These are phyloP conservation scores for Protea cynaroides DNA, from an alignment of 164 flowering plant genomes.

Conservation along the genomic window DNA sequence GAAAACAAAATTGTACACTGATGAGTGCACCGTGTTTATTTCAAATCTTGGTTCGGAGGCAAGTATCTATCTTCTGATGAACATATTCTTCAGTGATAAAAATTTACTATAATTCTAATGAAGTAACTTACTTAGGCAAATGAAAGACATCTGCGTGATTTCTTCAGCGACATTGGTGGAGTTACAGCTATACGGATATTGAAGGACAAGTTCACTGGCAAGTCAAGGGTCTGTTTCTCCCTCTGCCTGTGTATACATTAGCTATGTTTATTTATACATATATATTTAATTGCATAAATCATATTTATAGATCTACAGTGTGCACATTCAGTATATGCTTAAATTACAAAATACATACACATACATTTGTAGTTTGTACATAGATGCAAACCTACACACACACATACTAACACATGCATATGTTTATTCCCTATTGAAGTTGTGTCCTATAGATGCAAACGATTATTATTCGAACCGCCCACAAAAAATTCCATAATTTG, in stretches of 20 bases:
- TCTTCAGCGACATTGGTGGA: conserved; percentile 89
- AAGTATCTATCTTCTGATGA: conserved; percentile 16
- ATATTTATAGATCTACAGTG: too few relatives aligned
- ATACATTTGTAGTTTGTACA: too few relatives aligned
- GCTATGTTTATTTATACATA: too few relatives aligned
- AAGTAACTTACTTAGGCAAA: conserved; percentile 46
- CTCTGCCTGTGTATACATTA: conserved; percentile 9
- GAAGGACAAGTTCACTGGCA: conserved; percentile 67
- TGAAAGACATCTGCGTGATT: conserved; percentile 45
- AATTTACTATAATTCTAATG: conserved; percentile 5
- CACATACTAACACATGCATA: too few relatives aligned
- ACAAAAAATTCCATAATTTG: too few relatives aligned
- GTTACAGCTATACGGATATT: conserved; percentile 68
- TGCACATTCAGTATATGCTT: too few relatives aligned
- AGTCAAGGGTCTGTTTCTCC: conserved; percentile 64
- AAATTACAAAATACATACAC: too few relatives aligned
- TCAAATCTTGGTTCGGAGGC: conserved; percentile 70
- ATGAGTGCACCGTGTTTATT: conserved; percentile 86
- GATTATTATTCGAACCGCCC: too few relatives aligned
- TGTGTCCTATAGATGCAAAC: too few relatives aligned
- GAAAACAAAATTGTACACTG: conserved; percentile 35
- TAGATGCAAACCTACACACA: too few relatives aligned
- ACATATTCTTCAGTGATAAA: background rate
- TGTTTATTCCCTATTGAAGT: too few relatives aligned
- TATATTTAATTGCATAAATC: too few relatives aligned